These are phyloP conservation scores for Podila clonocystis DNA, from an alignment of 192 early-diverging fungal species.

Conservation along the genomic window DNA sequence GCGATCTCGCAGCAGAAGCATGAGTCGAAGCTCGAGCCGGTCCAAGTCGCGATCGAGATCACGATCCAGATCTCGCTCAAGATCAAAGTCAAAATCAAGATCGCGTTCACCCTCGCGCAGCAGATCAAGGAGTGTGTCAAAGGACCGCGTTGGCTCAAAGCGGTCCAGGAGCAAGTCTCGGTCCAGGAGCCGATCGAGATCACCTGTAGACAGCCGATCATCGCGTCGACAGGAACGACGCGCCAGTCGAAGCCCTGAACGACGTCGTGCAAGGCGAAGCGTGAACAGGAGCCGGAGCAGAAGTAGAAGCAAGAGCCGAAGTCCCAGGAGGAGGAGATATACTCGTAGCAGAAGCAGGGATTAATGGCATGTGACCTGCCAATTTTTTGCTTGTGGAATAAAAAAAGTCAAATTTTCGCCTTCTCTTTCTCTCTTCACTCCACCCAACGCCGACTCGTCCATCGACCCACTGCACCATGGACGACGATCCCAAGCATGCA, in stretches of 20 bases:
- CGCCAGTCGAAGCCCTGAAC: slow-evolving; percentile 24
- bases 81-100: slow-evolving; percentile 8
- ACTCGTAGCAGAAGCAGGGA: slow-evolving; percentile 1
- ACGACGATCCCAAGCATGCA: too few relatives aligned
- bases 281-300: neutral
- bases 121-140: neutral
- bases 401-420: too few relatives aligned
- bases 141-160: neutral
- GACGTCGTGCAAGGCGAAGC: neutral
- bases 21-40: neutral
- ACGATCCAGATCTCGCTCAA: slow-evolving; percentile 14
- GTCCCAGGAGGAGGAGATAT: neutral
- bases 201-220: slow-evolving; percentile 5
- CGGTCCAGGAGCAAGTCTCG: neutral
- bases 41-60: slow-evolving; percentile 2
- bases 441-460: too few relatives aligned
- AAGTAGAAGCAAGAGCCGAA: slow-evolving; percentile 12
- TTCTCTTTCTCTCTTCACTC: too few relatives aligned
- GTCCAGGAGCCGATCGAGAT: slow-evolving; percentile 16
- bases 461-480: too few relatives aligned
- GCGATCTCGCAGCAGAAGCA: slow-evolving; percentile 2
- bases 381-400: too few relatives aligned
- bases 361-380: too few relatives aligned
- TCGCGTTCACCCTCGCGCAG: slow-evolving; percentile 32
- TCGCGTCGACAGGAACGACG: slow-evolving; percentile 2